Base-by-base conservation (phyloP, 768 basidiomycete species). In the Termitomyces sp. region DNA sequence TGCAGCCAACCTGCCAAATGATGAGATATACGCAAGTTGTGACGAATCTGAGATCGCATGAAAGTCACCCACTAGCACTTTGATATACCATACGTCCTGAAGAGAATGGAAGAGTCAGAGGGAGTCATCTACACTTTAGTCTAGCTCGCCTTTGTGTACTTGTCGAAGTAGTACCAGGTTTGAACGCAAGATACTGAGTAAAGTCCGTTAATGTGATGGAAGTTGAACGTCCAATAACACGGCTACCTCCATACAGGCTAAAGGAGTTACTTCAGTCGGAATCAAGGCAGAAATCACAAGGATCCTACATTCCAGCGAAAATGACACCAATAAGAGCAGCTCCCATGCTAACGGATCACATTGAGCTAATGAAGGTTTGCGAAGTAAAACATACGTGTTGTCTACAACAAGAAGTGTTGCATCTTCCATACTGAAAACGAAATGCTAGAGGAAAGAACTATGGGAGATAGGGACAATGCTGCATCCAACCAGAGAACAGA, bases 151-250 rank as follows among this genome's bases (percentile, higher is more conserved):
- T 73, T 72, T 9, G 60, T 63, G 53, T 81, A 83, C 50, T 76
- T 73, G 53, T 72, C 67, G 61, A 78, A 83, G 55, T 82, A 83
- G 62, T 77, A 82, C 74, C 76, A 79, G 0, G 81, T 76, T 62
- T 83, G 81, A 29, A 80, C 75, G 58, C 78, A 81, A 3, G 82
- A 80, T 9, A 83, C 82, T 83, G 29, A 29, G 36, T 9, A 16
- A 54, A 20, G 54, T 48, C 45, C 44, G 48, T 52, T n/a, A 38
- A 49, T 7, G 52, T 43, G n/a, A 27, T 23, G 7, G n/a, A 15
- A 5, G 47, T 33, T 42, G 32, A 33, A 53, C 40, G 29, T n/a
- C n/a, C 22, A 41, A 16, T 20, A 43, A 58, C 62, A n/a, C 18
- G 20, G 29, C 13, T 70, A 80, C 81, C 80, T 69, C 81, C 81